phyloP scores from a whole-genome alignment of 73 alveolate species.

The Paraurostyla sp. region DNA sequence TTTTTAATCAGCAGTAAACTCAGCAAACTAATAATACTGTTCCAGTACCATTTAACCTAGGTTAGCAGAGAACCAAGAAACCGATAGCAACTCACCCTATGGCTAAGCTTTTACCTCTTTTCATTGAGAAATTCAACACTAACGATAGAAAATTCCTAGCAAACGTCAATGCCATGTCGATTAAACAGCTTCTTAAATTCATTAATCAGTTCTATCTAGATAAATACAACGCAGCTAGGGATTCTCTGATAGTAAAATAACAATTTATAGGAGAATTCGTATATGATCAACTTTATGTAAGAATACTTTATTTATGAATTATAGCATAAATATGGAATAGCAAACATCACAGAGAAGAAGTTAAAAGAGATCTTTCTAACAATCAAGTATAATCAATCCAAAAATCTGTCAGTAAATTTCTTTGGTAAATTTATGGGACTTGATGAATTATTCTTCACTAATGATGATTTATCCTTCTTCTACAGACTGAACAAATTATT shows the following conservation, averaged over 20 bases:
- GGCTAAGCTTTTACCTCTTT: slow-evolving; percentile 2
- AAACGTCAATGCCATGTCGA: slow-evolving; percentile 27
- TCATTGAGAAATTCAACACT: slow-evolving; percentile 37
- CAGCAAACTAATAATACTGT: neutral
- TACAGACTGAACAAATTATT: slow-evolving; percentile 35
- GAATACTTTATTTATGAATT: neutral
- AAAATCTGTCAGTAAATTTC: neutral
- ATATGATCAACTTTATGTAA: slow-evolving; percentile 53
- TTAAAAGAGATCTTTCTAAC: slow-evolving; percentile 62
- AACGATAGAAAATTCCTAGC: slow-evolving; percentile 52
- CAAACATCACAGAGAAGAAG: slow-evolving; percentile 54
- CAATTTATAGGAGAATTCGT: slow-evolving; percentile 46
- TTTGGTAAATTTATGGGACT: slow-evolving; percentile 30
- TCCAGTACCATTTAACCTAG: slow-evolving; percentile 29
- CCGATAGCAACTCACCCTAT: slow-evolving; percentile 29
- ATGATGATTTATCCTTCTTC: slow-evolving; percentile 52
- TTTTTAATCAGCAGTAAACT: neutral
- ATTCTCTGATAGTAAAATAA: slow-evolving; percentile 5
- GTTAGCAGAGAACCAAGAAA: neutral
- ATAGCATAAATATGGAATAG: slow-evolving; percentile 64
- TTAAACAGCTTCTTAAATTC: slow-evolving; percentile 11
- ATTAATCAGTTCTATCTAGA: slow-evolving; percentile 12
- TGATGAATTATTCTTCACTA: neutral
- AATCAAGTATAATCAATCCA: neutral
- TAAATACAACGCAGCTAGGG: slow-evolving; percentile 31